Conservation (phyloP, 768 basidiomycete species). For the Leccinum uliginosum region DNA sequence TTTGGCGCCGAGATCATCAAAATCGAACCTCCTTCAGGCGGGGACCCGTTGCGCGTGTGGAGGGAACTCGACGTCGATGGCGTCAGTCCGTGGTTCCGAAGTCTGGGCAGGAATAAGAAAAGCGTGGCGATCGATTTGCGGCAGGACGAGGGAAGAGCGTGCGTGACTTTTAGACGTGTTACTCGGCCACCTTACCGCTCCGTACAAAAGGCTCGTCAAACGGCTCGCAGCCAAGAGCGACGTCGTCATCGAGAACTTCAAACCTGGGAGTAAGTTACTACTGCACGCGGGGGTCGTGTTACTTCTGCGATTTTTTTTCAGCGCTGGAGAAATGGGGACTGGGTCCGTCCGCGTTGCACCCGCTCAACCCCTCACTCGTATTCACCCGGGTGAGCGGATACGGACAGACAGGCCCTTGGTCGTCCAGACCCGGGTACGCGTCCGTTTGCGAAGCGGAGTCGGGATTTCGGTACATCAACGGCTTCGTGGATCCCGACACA, state of each 20-base stretch:
- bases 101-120: slow-evolving; percentile 70
- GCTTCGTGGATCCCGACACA: slow-evolving; percentile 51
- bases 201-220: slow-evolving; percentile 48
- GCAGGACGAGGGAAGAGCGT: slow-evolving; percentile 52
- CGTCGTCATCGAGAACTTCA: slow-evolving; percentile 69
- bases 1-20: slow-evolving; percentile 74
- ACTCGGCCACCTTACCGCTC: not conserved
- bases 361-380: slow-evolving; percentile 82
- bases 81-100: slow-evolving; percentile 71
- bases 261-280: slow-evolving; percentile 56
- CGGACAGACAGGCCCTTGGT: slow-evolving; percentile 73
- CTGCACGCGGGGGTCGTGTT: no score
- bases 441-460: slow-evolving; percentile 76
- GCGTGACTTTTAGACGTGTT: slow-evolving; percentile 11
- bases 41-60: slow-evolving; percentile 69
- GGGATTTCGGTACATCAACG: slow-evolving; percentile 71
- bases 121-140: slow-evolving; percentile 65
- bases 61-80: slow-evolving; percentile 68
- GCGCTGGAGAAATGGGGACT: slow-evolving; percentile 69
- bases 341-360: slow-evolving; percentile 53
- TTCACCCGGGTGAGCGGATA: slow-evolving; percentile 85
- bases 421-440: slow-evolving; percentile 64
- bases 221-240: slow-evolving; percentile 59
- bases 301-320: slow-evolving; percentile 27
- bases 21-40: slow-evolving; percentile 57